Evolutionary conservation across 2,329 filamentous ascomycete species (phyloP).

Genomic region (Apiospora arundinis): DNA sequence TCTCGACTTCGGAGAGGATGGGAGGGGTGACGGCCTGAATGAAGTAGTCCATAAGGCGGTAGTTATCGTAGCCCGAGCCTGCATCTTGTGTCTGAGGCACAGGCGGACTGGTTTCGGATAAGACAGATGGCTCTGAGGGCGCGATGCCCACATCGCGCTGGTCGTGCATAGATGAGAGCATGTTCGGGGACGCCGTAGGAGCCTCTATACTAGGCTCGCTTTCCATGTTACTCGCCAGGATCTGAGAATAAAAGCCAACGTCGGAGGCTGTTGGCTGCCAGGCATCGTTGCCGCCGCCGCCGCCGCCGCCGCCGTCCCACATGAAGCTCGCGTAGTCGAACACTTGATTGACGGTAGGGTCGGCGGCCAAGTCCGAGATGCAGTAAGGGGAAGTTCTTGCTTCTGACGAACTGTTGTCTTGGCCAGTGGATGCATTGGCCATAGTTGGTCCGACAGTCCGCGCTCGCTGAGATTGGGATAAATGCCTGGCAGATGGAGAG

Average conservation of each 20-base stretch:
- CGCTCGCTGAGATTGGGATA: neutral
- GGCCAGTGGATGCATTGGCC: neutral
- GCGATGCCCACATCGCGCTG: neutral
- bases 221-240: neutral
- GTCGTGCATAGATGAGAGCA: neutral
- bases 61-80: conserved; percentile 38
- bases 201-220: neutral
- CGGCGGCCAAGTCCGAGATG: conserved; percentile 1
- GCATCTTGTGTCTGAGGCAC: conserved; percentile 26
- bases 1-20: conserved; percentile 59
- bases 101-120: neutral
- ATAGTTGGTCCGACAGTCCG: neutral
- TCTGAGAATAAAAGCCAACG: neutral
- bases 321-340: conserved; percentile 57
- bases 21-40: conserved; percentile 55
- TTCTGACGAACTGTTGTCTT: neutral
- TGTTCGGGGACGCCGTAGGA: neutral
- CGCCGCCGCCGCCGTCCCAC: conserved; percentile 47
- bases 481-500: neutral
- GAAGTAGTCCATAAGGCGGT: conserved; percentile 55
- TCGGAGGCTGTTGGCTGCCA: conserved; percentile 35
- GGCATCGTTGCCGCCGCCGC: conserved; percentile 36
- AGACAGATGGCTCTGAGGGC: conserved; percentile 25
- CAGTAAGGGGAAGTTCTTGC: neutral
- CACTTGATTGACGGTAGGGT: conserved; percentile 45